Evolutionary conservation across 2,329 filamentous ascomycete genomes (phyloP), one percentile per base, ranked within the genome.

Genomic region (Pseudohalonectria lignicola): DNA sequence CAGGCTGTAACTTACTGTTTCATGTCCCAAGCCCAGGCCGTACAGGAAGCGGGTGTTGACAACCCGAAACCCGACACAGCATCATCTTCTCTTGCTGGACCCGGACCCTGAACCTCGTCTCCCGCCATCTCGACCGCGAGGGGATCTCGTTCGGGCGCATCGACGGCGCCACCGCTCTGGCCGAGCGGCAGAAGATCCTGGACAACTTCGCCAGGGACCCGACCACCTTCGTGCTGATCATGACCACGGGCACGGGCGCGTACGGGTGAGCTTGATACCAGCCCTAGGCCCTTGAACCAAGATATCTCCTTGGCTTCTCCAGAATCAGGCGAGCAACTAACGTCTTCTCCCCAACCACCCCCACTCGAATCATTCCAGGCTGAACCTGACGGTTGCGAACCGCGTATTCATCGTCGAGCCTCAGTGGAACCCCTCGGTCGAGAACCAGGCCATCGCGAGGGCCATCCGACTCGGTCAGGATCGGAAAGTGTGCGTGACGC

Each of bases 341-440:
- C 5, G 11, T 11, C 25, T 15, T 13, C 28, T 30, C 18, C 33
- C 11, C 33, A 19, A n/a, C 7, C 33, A n/a, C n/a, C n/a, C n/a
- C n/a, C n/a, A n/a, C n/a, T n/a, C n/a, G n/a, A n/a, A n/a, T n/a
- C n/a, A n/a, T 7, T 17, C 1, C 4, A 66, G 66, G 9, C 41
- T 73, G 0, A 71, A 72, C n/a, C 53, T 74, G 3, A 61, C 64
- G 0, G 56, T 55, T 0, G 68, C 68, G 0, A 68, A 63, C 31
- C 57, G 62, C 0, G 60, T 74, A 0, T 68, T 67, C 41, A 62
- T 74, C 3, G 51, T 73, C 0, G 71, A 74, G 36, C 61, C 66
- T 0, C 71, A 74, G 19, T 74, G 69, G 69, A 74, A 74, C 29
- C 69, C 69, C 0, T 63, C 59, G 2, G 61, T 70, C 0, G 71